Base-by-base conservation (phyloP, 2,329 filamentous ascomycete genomes). In the Trichoderma gracile region DNA sequence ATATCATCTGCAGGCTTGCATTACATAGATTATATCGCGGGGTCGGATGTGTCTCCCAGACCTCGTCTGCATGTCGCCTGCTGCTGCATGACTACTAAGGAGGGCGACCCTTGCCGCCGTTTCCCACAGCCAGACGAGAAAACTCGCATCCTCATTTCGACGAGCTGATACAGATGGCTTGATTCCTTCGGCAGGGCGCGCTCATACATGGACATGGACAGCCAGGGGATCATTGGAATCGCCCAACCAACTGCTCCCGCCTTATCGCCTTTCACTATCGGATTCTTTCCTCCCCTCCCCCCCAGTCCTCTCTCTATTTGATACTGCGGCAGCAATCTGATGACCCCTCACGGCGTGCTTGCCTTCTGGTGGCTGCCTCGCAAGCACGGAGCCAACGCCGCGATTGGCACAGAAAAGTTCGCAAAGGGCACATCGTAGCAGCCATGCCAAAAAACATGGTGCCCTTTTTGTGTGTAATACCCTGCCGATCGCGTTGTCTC, bases 1-100 rank as follows among this genome's bases (percentile, higher is more conserved):
- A 61, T 61, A 53, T 61, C 58, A 61, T 53, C 58, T 61, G 58
- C 47, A 53, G 47, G 33, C 47, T 25, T 57, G 27, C 55, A 46
- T 57, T 47, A 42, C 38, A 55, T 42, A 42, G 21, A 27, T 19
- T 17, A 12, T 53, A 61, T 61, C 58, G 58, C 40, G 58, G 58
- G 58, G 58, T 61, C 33, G 58, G 53, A 43, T 55, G 50, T 19
- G 46, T 9, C 38, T 52, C 38, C 38, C 47, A 30, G 27, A 23
- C 23, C 27, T 52, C 30, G 38, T 40, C 25, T n/a, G 54, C 25
- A 25, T 15, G 42, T n/a, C 42, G n/a, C n/a, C n/a, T n/a, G n/a
- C n/a, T n/a, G n/a, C 33, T 19, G 49, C 49, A 52, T n/a, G 49
- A 15, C n/a, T 15, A 27, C 47, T 50, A 27, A 17, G 27, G 27